These are phyloP conservation scores for Ustilago nuda DNA, from an alignment of 1,284 basidiomycete genomes.

Conservation along the genomic window DNA sequence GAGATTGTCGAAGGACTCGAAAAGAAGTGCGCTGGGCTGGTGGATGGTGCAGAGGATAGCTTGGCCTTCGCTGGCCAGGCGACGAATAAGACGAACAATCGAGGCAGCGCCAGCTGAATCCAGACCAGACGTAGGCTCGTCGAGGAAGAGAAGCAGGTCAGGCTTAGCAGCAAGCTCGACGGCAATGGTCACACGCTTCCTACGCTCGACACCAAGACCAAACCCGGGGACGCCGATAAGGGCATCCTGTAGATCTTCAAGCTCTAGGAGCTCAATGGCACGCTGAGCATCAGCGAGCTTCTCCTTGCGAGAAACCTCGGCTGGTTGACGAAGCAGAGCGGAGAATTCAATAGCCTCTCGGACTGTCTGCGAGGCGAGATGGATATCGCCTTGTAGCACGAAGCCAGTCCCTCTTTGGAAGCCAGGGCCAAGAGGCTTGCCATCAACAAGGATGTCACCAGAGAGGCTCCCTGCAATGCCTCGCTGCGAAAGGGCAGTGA, in stretches of 20 bases:
- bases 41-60: slow-evolving; percentile 65
- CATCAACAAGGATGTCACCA: slow-evolving; percentile 83
- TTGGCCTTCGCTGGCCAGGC: slow-evolving; percentile 56
- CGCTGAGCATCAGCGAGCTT: slow-evolving; percentile 53
- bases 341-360: slow-evolving; percentile 61
- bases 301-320: slow-evolving; percentile 44
- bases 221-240: slow-evolving; percentile 58
- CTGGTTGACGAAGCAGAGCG: slow-evolving; percentile 59
- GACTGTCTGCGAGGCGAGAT: slow-evolving; percentile 57
- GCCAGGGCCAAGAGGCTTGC: slow-evolving; percentile 77
- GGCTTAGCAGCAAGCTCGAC: slow-evolving; percentile 65
- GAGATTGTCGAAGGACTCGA: slow-evolving; percentile 60
- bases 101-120: slow-evolving; percentile 56
- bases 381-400: slow-evolving; percentile 78
- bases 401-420: slow-evolving; percentile 77
- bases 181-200: slow-evolving; percentile 63
- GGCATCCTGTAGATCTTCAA: slow-evolving; percentile 53
- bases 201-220: slow-evolving; percentile 56
- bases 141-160: slow-evolving; percentile 63
- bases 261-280: slow-evolving; percentile 57
- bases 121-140: slow-evolving; percentile 63
- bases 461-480: slow-evolving; percentile 79
- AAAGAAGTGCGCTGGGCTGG: slow-evolving; percentile 58
- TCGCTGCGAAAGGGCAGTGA: slow-evolving; percentile 85
- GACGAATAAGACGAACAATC: slow-evolving; percentile 57